Percentiles rank a stretch among this genome's conserved stretches.
Conservation (phyloP, 352 stramenopile species). For the Globisporangium cederbergense region DNA sequence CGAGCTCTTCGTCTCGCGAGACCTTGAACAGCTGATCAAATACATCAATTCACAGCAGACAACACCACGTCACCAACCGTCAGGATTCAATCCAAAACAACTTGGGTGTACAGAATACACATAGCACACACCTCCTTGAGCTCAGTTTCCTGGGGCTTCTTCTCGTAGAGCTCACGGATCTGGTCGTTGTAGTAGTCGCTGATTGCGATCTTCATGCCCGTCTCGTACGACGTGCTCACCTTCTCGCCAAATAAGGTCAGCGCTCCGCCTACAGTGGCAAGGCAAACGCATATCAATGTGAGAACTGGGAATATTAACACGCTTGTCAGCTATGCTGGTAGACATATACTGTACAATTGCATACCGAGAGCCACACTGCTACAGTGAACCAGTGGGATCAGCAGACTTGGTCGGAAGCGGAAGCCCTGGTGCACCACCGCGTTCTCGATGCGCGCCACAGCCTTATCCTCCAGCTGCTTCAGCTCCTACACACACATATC, state of each 20-base stretch:
- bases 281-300: neutral
- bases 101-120: neutral
- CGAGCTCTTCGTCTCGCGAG: slow-evolving; percentile 67
- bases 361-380: slow-evolving; percentile 52
- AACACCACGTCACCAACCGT: neutral
- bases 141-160: slow-evolving; percentile 42
- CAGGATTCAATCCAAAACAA: neutral
- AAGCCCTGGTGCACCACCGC: slow-evolving; percentile 35
- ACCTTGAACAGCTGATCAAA: slow-evolving; percentile 59
- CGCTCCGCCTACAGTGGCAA: slow-evolving; percentile 25
- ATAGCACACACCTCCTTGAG: slow-evolving; percentile 58
- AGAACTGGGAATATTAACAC: neutral
- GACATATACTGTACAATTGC: neutral
- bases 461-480: slow-evolving; percentile 40
- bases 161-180: slow-evolving; percentile 82
- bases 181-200: slow-evolving; percentile 89
- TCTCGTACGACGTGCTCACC: slow-evolving; percentile 64
- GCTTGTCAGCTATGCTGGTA: neutral
- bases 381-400: slow-evolving; percentile 48
- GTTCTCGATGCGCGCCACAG: slow-evolving; percentile 46
- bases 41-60: neutral
- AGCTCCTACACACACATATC: slow-evolving; percentile 31
- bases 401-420: slow-evolving; percentile 70
- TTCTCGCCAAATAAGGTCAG: slow-evolving; percentile 52
- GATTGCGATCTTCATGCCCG: slow-evolving; percentile 71